A percentile compares a stretch with the other conserved stretches of the same genome.
Conservation (phyloP, 805 yeast species). For the Tetrapisispora phaffii region DNA sequence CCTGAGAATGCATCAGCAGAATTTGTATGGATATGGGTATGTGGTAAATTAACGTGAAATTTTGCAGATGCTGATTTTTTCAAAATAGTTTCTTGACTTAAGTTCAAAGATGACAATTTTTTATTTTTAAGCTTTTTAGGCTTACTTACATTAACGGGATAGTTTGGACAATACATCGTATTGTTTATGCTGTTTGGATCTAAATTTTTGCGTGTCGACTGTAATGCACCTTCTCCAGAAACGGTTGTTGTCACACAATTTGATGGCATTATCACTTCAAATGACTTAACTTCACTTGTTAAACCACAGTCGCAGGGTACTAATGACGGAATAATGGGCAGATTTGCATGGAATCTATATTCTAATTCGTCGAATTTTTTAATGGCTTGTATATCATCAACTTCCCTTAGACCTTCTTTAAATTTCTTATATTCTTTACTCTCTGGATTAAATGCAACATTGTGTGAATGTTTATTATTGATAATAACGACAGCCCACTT, state of each 20-base stretch:
- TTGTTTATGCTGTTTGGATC: neutral
- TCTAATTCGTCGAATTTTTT: slow-evolving; percentile 31
- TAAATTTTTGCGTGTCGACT: neutral
- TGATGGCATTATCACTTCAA: slow-evolving; percentile 27
- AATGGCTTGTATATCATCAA: slow-evolving; percentile 25
- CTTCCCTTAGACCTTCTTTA: slow-evolving; percentile 20
- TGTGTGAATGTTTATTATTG: slow-evolving; percentile 52
- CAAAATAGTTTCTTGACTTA: slow-evolving; percentile 9
- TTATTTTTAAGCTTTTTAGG: slow-evolving; percentile 8
- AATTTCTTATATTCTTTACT: slow-evolving; percentile 30
- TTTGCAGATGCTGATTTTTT: slow-evolving; percentile 15
- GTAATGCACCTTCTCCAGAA: neutral
- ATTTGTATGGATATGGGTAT: slow-evolving; percentile 2
- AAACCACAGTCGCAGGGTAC: slow-evolving; percentile 32
- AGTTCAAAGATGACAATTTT: slow-evolving; percentile 2
- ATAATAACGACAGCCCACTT: slow-evolving; percentile 54
- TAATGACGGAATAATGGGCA: slow-evolving; percentile 25
- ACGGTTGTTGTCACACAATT: neutral
- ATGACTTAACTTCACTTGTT: slow-evolving; percentile 29
- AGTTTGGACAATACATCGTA: neutral
- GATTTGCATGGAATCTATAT: slow-evolving; percentile 24
- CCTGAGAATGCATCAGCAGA: neutral
- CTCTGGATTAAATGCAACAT: slow-evolving; percentile 29
- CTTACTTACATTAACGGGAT: slow-evolving; percentile 6
- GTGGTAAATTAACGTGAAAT: slow-evolving; percentile 5